Base-by-base conservation (phyloP, 2,329 filamentous ascomycete genomes). In the Mycosphaerella arachidis region DNA sequence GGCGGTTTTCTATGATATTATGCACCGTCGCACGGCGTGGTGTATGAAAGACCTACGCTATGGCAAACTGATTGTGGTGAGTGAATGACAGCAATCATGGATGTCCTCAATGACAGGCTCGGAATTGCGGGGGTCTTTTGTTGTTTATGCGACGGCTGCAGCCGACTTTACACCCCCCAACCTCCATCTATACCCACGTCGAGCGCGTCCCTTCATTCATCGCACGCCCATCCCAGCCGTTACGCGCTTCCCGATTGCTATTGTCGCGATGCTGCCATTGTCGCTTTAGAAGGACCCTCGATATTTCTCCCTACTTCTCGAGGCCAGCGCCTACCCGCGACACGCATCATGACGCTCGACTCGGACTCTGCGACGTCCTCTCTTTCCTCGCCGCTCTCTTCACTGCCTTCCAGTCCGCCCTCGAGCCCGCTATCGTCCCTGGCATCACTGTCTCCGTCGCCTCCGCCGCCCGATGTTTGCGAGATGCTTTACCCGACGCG, bases 371-470 rank as follows among this genome's bases (percentile, higher is more conserved):
- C 59, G 13, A 43, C 40, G 7, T 43, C 40, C 45, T 56, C 57
- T 13, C 58, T 63, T 31, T 65, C 61, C 48, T 67, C 66, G 54
- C 63, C 64, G 33, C 66, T 68, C 16, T 66, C 63, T 55, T 67
- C 66, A 45, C 61, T 62, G 27, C 66, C 67, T n/a, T 66, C 63
- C 54, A 67, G 64, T 53, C 58, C 61, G 51, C 68, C 68, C 53
- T 66, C 69, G 33, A 70, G 68, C 43, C 68, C 67, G 51, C 63
- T 65, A 24, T 62, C 56, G 53, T 57, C 63, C 10, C 59, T 67
- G 20, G 61, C 63, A 16, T 56, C 56, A 16, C 56, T 64, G 7
- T 61, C 58, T 6, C 58, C 53, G 40, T 62, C 64, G 7, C 61
- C 66, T 12, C 56, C 61, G 20, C 60, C 65, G 27, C 59, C 62